Evolutionary conservation across 2,329 filamentous ascomycete genomes (phyloP).

Genomic region (Ophiostoma triangulosporum): DNA sequence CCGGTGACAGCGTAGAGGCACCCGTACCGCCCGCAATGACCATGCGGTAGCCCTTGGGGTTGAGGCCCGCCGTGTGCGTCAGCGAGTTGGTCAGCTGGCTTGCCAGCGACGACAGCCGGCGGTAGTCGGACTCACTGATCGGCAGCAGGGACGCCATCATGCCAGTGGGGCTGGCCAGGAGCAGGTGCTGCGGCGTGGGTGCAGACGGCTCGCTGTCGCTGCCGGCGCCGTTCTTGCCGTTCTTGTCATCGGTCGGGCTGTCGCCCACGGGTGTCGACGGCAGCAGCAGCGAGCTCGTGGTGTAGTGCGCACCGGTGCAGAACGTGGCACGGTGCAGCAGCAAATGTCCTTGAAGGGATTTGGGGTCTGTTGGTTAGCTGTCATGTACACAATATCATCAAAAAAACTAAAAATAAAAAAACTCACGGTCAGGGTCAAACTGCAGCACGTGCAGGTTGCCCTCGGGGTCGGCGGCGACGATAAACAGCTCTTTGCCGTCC

Average conservation of each 20-base stretch:
- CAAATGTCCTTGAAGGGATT: constrained; percentile 78
- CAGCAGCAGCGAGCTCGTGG: constrained; percentile 62
- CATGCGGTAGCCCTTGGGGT: constrained; percentile 64
- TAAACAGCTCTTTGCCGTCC: constrained; percentile 66
- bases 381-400: neutral
- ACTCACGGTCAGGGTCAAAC: constrained; percentile 85
- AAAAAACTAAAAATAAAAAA: neutral
- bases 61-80: constrained; percentile 65
- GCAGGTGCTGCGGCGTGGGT: constrained; percentile 18
- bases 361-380: constrained; percentile 54
- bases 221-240: neutral
- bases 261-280: constrained; percentile 37
- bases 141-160: constrained; percentile 64
- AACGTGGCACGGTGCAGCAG: constrained; percentile 82
- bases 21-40: constrained; percentile 28
- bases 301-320: constrained; percentile 65
- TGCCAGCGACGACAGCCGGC: constrained; percentile 67
- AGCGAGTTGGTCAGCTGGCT: constrained; percentile 67
- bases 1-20: constrained; percentile 25
- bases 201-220: neutral
- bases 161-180: constrained; percentile 39
- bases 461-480: constrained; percentile 72
- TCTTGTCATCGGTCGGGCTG: neutral
- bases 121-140: constrained; percentile 66
- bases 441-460: constrained; percentile 80